Percentiles rank a stretch among this genome's conserved stretches.
phyloP scores from a whole-genome alignment of 1,284 basidiomycete genomes.

The Rhodotorula sp. region DNA sequence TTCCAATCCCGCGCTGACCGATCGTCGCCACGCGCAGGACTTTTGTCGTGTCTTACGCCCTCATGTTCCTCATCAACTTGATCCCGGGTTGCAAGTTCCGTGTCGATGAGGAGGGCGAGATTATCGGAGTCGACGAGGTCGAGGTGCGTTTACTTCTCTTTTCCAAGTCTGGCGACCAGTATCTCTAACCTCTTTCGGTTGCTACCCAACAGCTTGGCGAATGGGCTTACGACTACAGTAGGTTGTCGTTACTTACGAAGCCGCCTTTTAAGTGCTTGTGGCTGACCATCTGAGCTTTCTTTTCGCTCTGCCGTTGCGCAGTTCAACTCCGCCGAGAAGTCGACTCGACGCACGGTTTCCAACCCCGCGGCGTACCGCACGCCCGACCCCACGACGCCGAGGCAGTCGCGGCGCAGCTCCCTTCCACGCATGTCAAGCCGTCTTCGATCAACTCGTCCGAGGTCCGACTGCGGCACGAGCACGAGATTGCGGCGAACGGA shows the following conservation, averaged over 20 bases:
- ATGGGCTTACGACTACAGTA: conserved; percentile 26
- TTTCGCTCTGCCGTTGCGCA: not conserved
- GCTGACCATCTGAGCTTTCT: too few species aligned
- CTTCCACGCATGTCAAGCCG: conserved; percentile 18
- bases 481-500: not conserved
- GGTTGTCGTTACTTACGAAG: not conserved
- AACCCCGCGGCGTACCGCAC: not conserved
- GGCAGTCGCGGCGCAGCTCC: not conserved
- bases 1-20: too few species aligned
- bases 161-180: conserved; percentile 57
- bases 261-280: too few species aligned
- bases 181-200: not conserved
- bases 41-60: conserved; percentile 60
- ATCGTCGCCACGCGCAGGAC: conserved; percentile 40
- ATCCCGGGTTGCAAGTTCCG: conserved; percentile 79
- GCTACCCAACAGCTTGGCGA: conserved; percentile 14
- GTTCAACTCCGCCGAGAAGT: conserved; percentile 27
- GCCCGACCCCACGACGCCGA: not conserved
- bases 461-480: conserved; percentile 3
- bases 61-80: conserved; percentile 68
- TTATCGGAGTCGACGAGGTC: conserved; percentile 87
- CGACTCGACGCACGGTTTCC: conserved; percentile 19
- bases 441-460: conserved; percentile 24
- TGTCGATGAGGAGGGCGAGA: conserved; percentile 76
- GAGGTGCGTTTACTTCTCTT: conserved; percentile 52